Percentiles rank a stretch among this genome's conserved stretches.
Conservation (phyloP, 805 yeast genomes). For the Ogataea pignaliae region DNA sequence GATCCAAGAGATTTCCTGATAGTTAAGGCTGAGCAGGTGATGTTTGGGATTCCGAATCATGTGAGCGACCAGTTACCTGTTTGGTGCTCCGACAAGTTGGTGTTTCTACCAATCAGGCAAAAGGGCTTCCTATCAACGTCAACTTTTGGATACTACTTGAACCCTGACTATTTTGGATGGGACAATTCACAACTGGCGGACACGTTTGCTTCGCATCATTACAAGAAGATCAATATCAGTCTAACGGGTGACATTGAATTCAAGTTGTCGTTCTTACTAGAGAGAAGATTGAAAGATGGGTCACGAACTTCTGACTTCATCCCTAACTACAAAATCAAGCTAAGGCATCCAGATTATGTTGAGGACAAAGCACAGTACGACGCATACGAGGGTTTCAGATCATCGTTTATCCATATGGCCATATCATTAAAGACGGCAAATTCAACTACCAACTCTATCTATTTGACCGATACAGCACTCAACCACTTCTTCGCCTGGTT, state of each 20-base stretch:
- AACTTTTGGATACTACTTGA: conserved; percentile 22
- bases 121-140: conserved; percentile 15
- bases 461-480: conserved; percentile 65
- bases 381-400: conserved; percentile 72
- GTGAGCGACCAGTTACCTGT: conserved; percentile 47
- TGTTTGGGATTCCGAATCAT: conserved; percentile 76
- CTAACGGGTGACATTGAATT: conserved; percentile 59
- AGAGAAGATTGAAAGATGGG: conserved; percentile 36
- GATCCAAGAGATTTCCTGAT: conserved; percentile 65
- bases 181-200: conserved; percentile 5
- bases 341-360: conserved; percentile 50
- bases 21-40: conserved; percentile 56
- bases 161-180: conserved; percentile 11
- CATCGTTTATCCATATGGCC: conserved; percentile 72
- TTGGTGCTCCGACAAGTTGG: conserved; percentile 52
- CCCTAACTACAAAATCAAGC: conserved; percentile 54
- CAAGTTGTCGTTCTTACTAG: conserved; percentile 54
- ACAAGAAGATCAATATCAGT: conserved; percentile 52
- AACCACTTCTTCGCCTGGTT: conserved; percentile 76
- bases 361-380: conserved; percentile 55
- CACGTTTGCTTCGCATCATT: conserved; percentile 14
- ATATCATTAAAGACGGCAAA: conserved; percentile 34
- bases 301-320: conserved; percentile 38
- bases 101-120: conserved; percentile 41
- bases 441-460: conserved; percentile 57